Percentiles rank a stretch among this genome's conserved stretches.
These are phyloP conservation scores for Sicyos baderoa DNA, from an alignment of 306 rosid genomes.

Conservation along the genomic window DNA sequence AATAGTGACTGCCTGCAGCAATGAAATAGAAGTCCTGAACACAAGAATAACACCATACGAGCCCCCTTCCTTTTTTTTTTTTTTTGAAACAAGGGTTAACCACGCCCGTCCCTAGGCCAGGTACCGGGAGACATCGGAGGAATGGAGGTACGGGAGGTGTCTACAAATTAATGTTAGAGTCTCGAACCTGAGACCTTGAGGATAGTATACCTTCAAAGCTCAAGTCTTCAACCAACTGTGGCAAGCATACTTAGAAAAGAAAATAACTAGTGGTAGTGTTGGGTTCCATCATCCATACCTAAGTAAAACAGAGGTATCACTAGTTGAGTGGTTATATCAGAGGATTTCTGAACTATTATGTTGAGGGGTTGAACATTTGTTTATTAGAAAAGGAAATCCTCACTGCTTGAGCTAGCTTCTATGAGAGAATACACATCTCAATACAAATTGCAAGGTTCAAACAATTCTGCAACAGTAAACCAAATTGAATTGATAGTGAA, in stretches of 20 bases:
- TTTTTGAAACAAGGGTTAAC: too few species aligned
- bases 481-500: not conserved
- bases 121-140: too few species aligned
- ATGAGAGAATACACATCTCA: not conserved
- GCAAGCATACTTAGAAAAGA: too few species aligned
- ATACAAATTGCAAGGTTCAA: not conserved
- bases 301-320: not conserved
- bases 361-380: not conserved
- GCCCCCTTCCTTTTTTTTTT: too few species aligned
- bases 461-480: not conserved
- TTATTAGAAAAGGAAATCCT: not conserved
- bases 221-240: too few species aligned
- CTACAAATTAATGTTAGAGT: too few species aligned
- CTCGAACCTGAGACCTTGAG: too few species aligned
- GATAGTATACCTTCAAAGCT: too few species aligned
- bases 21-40: not conserved
- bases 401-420: not conserved
- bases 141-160: too few species aligned
- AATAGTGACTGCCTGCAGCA: constrained; percentile 63
- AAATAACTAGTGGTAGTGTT: not conserved
- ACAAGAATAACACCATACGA: not conserved
- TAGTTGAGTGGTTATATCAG: not conserved
- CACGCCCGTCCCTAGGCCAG: too few species aligned
- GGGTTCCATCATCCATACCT: too few species aligned
- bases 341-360: not conserved